Evolutionary conservation across 352 stramenopile species (phyloP), one percentile per base, ranked within the genome.

Genomic region (Phytophthora citricola): DNA sequence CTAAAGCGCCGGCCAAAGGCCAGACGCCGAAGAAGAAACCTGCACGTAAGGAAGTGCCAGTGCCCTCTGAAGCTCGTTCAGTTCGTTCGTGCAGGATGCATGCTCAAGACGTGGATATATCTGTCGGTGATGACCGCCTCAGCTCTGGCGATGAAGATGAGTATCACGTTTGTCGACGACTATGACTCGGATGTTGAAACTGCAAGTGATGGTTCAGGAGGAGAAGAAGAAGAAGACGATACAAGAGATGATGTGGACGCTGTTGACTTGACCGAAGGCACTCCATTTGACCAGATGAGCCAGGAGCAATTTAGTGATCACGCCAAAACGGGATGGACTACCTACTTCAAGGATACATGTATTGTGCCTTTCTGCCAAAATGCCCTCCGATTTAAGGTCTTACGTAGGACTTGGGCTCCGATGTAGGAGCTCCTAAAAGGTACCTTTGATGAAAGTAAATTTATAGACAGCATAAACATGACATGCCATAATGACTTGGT

Each of bases 201-300:
- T 14, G 5, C 46, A 10, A 52, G 46, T 24, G 46, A 52, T 10
- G 14, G 12, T 39, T 52, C 27, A 7, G 12, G 3, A 0, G n/a
- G 11, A 14, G 46, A 52, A 39, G 24, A 40, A 3, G 46, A 40
- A 52, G 46, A 5, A 52, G 12, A 14, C 5, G 17, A 20, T 20
- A 38, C 46, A 12, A 52, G 46, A 15, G 46, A 41, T 22, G 46
- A 52, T 5, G 46, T 27, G 14, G 46, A 52, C 4, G 29, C 44
- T 20, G 24, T 36, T 9, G 44, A 38, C 10, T 26, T 51, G 1
- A 14, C 44, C 3, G 46, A 6, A 4, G 11, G 46, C 12, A 52
- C 46, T 39, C 46, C 26, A 27, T 40, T 52, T 36, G 24, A 40
- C 27, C 11, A 52, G 46, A 52, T 52, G 46, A 26, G 4, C 46